phyloP scores from a whole-genome alignment of 2,329 filamentous ascomycete species.

The Talaromyces pinophilus region DNA sequence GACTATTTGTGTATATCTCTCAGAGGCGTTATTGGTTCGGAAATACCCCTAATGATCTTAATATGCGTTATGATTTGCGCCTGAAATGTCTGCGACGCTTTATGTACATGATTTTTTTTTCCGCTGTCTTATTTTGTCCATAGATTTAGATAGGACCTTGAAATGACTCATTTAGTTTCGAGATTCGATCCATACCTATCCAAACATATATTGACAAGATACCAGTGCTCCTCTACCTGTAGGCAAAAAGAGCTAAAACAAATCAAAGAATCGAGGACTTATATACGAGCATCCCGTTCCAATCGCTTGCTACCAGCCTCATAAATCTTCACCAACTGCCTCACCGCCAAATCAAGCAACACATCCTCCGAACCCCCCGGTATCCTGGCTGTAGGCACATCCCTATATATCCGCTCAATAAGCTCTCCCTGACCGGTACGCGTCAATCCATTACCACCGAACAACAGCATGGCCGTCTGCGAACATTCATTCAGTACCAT shows the following conservation, averaged over 20 bases:
- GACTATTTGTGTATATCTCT: not conserved
- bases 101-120: slow-evolving; percentile 2
- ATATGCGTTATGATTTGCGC: not conserved
- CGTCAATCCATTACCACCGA: slow-evolving; percentile 74
- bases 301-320: slow-evolving; percentile 37
- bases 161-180: too few species aligned
- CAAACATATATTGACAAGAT: not conserved
- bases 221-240: not conserved
- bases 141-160: slow-evolving; percentile 4
- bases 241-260: not conserved
- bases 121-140: not conserved
- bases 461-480: slow-evolving; percentile 67
- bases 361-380: slow-evolving; percentile 74
- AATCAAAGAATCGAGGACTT: not conserved
- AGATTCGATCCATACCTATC: not conserved
- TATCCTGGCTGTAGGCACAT: slow-evolving; percentile 63
- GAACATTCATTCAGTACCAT: slow-evolving; percentile 73
- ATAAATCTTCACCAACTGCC: slow-evolving; percentile 71
- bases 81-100: not conserved
- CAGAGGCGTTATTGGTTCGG: slow-evolving; percentile 6
- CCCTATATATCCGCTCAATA: slow-evolving; percentile 67
- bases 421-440: slow-evolving; percentile 69
- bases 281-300: slow-evolving; percentile 27
- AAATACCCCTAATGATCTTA: slow-evolving; percentile 12
- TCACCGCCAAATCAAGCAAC: slow-evolving; percentile 67